phyloP scores from a whole-genome alignment of 768 basidiomycete species.

The Mycena indigotica region DNA sequence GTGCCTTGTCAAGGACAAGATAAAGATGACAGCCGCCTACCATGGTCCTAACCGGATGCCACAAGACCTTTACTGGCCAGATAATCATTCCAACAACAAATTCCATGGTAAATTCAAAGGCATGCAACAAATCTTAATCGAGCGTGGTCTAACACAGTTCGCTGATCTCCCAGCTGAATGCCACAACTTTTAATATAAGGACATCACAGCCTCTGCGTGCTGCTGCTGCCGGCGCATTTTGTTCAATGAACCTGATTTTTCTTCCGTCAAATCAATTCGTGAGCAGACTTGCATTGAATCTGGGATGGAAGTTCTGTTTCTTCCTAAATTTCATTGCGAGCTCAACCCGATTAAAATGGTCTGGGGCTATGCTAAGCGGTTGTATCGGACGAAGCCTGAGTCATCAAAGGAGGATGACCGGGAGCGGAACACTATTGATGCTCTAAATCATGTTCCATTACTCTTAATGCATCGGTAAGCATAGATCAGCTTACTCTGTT shows the following conservation, averaged over 20 bases:
- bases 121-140: slow-evolving; percentile 27
- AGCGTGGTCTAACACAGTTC: slow-evolving; percentile 14
- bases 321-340: slow-evolving; percentile 14
- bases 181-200: slow-evolving; percentile 2
- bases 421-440: slow-evolving; percentile 19
- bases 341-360: slow-evolving; percentile 26
- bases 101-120: slow-evolving; percentile 30
- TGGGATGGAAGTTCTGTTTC: slow-evolving; percentile 29
- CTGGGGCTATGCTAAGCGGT: slow-evolving; percentile 30
- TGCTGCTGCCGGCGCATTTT: slow-evolving; percentile 36
- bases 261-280: slow-evolving; percentile 25
- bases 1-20: background rate
- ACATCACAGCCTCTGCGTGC: slow-evolving; percentile 5
- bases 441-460: slow-evolving; percentile 21
- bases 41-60: background rate
- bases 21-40: background rate
- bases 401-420: slow-evolving; percentile 22
- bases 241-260: slow-evolving; percentile 31
- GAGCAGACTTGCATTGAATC: slow-evolving; percentile 21
- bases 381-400: slow-evolving; percentile 22
- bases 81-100: background rate
- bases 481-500: background rate
- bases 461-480: slow-evolving; percentile 17
- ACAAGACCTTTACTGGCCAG: background rate
- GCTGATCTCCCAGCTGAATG: slow-evolving; percentile 8